These are phyloP conservation scores for Colletotrichum nymphaeae DNA, from an alignment of 2,329 filamentous ascomycete species.

Conservation along the genomic window DNA sequence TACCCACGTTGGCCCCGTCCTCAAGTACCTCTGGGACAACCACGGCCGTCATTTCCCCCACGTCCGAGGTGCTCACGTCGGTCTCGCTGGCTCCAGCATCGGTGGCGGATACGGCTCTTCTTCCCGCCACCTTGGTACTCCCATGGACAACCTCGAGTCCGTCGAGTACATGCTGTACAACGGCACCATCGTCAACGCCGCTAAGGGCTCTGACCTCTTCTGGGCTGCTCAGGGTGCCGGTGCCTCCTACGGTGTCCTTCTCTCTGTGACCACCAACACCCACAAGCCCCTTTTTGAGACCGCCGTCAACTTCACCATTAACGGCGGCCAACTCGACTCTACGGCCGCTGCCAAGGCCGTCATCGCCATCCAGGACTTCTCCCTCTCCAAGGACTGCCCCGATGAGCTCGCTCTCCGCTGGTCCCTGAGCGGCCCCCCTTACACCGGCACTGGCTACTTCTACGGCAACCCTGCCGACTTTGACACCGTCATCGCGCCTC, in stretches of 20 bases:
- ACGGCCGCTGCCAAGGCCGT: conserved; percentile 22
- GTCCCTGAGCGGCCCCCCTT: conserved; percentile 11
- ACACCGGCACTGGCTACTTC: conserved; percentile 31
- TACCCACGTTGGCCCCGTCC: conserved; percentile 32
- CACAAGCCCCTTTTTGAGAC: conserved; percentile 27
- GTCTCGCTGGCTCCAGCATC: conserved; percentile 34
- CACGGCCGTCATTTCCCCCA: conserved; percentile 35
- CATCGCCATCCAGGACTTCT: conserved; percentile 32
- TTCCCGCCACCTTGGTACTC: conserved; percentile 33
- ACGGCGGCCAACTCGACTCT: conserved; percentile 16
- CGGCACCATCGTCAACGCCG: conserved; percentile 34
- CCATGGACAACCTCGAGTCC: conserved; percentile 34
- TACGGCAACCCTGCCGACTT: conserved; percentile 34
- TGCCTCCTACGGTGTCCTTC: conserved; percentile 32
- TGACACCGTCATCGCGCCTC: conserved; percentile 24
- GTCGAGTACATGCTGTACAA: conserved; percentile 38
- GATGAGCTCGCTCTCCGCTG: conserved; percentile 36
- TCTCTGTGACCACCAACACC: conserved; percentile 35
- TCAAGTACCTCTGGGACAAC: conserved; percentile 34
- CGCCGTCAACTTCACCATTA: conserved; percentile 33
- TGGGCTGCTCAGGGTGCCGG: conserved; percentile 37
- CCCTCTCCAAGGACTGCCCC: conserved; percentile 29
- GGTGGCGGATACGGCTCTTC: conserved; percentile 32
- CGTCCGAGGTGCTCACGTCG: conserved; percentile 34
- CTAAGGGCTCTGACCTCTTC: conserved; percentile 33